phyloP scores from a whole-genome alignment of 176 grass and related monocot genomes.

The Carex pumila region DNA sequence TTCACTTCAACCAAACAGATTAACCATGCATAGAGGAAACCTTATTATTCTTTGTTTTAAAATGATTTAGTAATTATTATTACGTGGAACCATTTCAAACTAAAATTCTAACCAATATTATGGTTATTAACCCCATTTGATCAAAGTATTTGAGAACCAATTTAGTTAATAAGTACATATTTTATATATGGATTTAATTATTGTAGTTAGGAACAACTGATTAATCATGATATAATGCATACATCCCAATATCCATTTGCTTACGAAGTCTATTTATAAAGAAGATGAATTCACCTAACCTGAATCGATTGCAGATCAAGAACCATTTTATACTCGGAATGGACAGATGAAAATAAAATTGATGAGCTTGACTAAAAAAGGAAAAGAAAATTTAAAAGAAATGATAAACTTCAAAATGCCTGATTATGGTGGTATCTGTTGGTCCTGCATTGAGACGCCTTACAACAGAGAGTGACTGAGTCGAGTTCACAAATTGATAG shows the following conservation, averaged over 20 bases:
- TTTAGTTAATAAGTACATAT: background rate
- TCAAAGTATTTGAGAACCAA: background rate
- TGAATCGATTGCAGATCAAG: background rate
- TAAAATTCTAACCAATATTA: background rate
- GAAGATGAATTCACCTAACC: background rate
- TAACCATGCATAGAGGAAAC: background rate
- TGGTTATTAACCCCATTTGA: background rate
- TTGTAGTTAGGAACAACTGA: background rate
- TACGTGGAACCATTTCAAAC: background rate
- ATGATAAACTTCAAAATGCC: conserved; percentile 8
- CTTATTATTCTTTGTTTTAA: too few species aligned
- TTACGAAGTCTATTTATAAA: background rate
- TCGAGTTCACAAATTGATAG: conserved; percentile 12
- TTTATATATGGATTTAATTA: background rate
- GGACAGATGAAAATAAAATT: background rate
- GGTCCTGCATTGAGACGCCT: conserved; percentile 26
- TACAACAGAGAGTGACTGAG: conserved; percentile 21
- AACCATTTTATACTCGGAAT: background rate
- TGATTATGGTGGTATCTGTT: background rate
- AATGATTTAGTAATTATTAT: background rate
- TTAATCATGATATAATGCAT: background rate
- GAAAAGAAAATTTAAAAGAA: background rate
- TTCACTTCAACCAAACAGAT: background rate
- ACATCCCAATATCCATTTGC: background rate
- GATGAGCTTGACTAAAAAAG: background rate